Evolutionary conservation across 257 asterid genomes (phyloP).

Genomic region (Coffea canephora): DNA sequence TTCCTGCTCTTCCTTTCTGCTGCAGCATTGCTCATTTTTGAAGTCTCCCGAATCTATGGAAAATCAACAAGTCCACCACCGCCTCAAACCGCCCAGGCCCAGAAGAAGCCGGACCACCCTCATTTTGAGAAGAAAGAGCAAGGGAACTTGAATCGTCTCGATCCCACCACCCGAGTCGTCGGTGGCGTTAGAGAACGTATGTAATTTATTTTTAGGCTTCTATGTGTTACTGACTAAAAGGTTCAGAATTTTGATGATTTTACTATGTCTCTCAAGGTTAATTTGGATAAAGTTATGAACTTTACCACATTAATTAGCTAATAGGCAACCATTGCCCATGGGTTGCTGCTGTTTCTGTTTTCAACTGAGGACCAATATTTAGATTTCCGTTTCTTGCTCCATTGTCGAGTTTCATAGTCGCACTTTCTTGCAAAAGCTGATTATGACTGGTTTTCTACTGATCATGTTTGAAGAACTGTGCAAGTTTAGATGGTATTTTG

Average conservation of each 20-base stretch:
- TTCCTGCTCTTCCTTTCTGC: constrained; percentile 53
- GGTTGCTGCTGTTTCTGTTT: neutral
- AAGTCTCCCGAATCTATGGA: constrained; percentile 53
- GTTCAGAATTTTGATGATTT: neutral
- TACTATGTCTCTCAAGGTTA: neutral
- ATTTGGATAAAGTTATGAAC: constrained; percentile 1
- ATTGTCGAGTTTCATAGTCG: neutral
- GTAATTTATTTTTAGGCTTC: constrained; percentile 14
- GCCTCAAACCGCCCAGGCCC: constrained; percentile 10
- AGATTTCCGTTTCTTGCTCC: neutral
- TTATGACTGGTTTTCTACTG: neutral
- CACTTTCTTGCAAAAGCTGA: neutral
- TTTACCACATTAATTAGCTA: neutral
- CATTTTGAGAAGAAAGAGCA: constrained; percentile 29
- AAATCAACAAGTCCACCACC: constrained; percentile 25
- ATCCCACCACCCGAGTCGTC: constrained; percentile 59
- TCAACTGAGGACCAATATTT: neutral
- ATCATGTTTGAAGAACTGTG: neutral
- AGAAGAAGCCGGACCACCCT: constrained; percentile 16
- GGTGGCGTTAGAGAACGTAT: constrained; percentile 80
- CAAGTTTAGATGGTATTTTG: neutral
- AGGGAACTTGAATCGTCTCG: constrained; percentile 65
- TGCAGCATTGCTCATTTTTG: constrained; percentile 53
- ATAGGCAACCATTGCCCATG: too few relatives aligned
- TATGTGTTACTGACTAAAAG: neutral